Conservation (phyloP, 345 rosid genomes). For the Anacardium occidentale region DNA sequence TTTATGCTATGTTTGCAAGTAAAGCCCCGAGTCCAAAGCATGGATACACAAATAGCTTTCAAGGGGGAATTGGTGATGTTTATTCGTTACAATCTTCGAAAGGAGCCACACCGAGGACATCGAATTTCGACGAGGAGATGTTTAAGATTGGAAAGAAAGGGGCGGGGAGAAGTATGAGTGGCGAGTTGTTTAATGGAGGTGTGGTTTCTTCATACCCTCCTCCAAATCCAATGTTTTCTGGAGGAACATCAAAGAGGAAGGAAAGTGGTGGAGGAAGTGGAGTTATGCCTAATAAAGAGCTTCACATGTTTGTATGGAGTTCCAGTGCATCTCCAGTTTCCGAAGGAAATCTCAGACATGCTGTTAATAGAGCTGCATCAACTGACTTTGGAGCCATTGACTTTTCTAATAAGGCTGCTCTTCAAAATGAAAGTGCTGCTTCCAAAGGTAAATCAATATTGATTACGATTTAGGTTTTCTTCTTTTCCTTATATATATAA, state of each 20-base stretch:
- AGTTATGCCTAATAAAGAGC: slow-evolving; percentile 26
- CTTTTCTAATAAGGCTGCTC: not conserved
- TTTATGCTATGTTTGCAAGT: slow-evolving; percentile 30
- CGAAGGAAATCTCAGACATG: slow-evolving; percentile 24
- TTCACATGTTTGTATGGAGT: slow-evolving; percentile 50
- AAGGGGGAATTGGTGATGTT: slow-evolving; percentile 12
- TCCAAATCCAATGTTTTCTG: slow-evolving; percentile 24
- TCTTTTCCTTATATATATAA: not conserved
- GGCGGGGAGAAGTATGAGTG: slow-evolving; percentile 35
- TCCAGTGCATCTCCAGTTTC: slow-evolving; percentile 40
- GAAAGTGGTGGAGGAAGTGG: slow-evolving; percentile 14
- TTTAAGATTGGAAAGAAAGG: slow-evolving; percentile 18
- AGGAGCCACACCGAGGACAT: slow-evolving; percentile 35
- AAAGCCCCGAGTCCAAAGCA: slow-evolving; percentile 17
- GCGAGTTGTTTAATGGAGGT: slow-evolving; percentile 31
- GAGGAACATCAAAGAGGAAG: slow-evolving; percentile 13
- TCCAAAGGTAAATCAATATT: slow-evolving; percentile 14
- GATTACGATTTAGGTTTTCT: not conserved
- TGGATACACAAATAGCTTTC: slow-evolving; percentile 13
- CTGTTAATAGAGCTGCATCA: slow-evolving; percentile 18
- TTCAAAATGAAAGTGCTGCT: slow-evolving; percentile 8
- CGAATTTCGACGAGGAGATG: slow-evolving; percentile 36
- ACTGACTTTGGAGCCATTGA: slow-evolving; percentile 16
- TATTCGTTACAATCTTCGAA: slow-evolving; percentile 17
- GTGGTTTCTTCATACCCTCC: slow-evolving; percentile 19